Base-by-base conservation (phyloP, 768 basidiomycete species). In the Pleurotus citrinopileatus region DNA sequence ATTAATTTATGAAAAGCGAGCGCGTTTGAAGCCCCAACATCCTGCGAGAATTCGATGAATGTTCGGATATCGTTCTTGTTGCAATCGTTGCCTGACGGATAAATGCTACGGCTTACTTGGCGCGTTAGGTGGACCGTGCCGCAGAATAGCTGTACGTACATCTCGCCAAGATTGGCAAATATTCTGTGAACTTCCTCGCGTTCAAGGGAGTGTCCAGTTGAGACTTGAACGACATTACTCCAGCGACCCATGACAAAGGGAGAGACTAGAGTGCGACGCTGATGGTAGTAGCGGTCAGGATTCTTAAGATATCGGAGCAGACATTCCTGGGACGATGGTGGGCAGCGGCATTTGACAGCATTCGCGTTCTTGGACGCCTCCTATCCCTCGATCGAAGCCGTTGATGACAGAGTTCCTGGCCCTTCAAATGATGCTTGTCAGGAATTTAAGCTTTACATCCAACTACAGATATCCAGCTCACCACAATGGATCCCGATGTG, bases 171-270 rank as follows among this genome's bases (percentile, higher is more conserved):
- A 15, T 46, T 32, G 15, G 59, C 55, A 34, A 65, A 61, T 10
- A 66, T 57, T 5, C 56, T 50, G 19, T 57, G 59, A 34, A 66
- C 48, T 42, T 60, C 55, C 13, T 42, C 42, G 6, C 55, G 57
- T n/a, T 40, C 45, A 15, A 26, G 27, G 9, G 57, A 48, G n/a
- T 51, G 29, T 4, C 32, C 20, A 34, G 48, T 10, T n/a, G 29
- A 17, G 48, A 51, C 27, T 20, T 20, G 29, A 46, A 68, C 58
- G 42, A 68, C 58, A 29, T 56, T 60, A 45, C 52, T 60, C 53
- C 66, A 55, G 26, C 55, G 56, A 52, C 61, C 60, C 64, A 69
- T 67, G 10, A 13, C 29, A n/a, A n/a, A n/a, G n/a, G n/a, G 29
- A 32, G 13, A 6, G 7, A 32, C 7, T 32, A 32, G 29, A 32